Percentiles rank a stretch among this genome's conserved stretches.
phyloP scores from a whole-genome alignment of 176 grass and related monocot genomes.

The Canna indica region DNA sequence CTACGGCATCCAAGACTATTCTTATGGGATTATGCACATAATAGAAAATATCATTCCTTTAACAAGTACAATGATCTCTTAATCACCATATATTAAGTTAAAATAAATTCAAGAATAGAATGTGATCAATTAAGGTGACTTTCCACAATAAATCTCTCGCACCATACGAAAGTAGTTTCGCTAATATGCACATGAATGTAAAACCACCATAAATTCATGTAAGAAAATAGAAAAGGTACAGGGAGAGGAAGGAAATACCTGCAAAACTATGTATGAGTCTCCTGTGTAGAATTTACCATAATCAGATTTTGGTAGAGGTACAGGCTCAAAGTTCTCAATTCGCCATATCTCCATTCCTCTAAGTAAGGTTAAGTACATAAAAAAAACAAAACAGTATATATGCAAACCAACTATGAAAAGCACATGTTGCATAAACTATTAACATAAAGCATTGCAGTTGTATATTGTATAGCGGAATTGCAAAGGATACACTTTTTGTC shows the following conservation, averaged over 20 bases:
- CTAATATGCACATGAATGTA: not conserved
- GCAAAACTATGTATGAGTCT: constrained; percentile 90
- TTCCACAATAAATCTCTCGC: too few species aligned
- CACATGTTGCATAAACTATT: not conserved
- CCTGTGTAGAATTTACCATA: constrained; percentile 95
- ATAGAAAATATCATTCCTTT: not conserved
- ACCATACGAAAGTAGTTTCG: not conserved
- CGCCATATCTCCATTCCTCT: constrained; percentile 94
- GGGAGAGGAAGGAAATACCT: constrained; percentile 36
- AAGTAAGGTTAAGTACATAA: constrained; percentile 33
- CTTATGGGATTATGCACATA: too few species aligned
- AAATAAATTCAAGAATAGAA: not conserved
- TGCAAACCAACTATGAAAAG: not conserved
- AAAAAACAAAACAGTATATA: constrained; percentile 3
- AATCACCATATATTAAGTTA: not conserved
- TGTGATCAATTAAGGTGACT: not conserved
- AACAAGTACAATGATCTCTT: not conserved
- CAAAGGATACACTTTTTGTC: constrained; percentile 64
- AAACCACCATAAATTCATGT: not conserved
- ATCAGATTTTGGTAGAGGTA: constrained; percentile 64
- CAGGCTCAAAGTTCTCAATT: constrained; percentile 87
- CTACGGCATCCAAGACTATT: too few species aligned
- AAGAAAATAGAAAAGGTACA: not conserved
- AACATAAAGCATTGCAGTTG: not conserved
- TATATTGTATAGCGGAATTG: not conserved